Evolutionary conservation across 202 grass and related monocot species (phyloP).

Genomic region (Saccharum hybrid): DNA sequence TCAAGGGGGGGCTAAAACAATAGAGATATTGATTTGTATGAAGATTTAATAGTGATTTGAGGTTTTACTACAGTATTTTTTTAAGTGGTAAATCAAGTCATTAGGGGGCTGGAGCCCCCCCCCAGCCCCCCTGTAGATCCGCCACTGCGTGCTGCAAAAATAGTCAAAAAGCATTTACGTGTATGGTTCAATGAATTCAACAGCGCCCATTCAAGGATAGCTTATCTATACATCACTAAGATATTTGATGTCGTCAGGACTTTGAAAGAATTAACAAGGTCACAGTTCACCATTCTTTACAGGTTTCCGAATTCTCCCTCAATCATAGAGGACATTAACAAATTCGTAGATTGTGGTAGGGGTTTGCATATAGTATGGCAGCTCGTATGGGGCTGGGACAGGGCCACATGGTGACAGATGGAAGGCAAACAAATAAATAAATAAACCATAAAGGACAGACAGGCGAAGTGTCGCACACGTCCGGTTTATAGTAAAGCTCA

Average conservation of each 20-base stretch:
- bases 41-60: too few relatives aligned
- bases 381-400: not conserved
- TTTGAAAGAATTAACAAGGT: not conserved
- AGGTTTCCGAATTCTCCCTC: conserved; percentile 15
- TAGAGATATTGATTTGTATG: too few relatives aligned
- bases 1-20: too few relatives aligned
- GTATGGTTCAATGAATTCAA: conserved; percentile 12
- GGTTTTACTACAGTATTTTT: too few relatives aligned
- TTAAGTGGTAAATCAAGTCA: too few relatives aligned
- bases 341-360: conserved; percentile 14
- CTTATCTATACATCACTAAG: not conserved
- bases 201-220: not conserved
- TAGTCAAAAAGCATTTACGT: not conserved
- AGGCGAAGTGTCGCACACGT: conserved; percentile 9
- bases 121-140: too few relatives aligned
- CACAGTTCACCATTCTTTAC: not conserved
- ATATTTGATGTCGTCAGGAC: not conserved
- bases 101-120: too few relatives aligned
- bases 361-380: conserved; percentile 16
- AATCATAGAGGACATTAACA: conserved; percentile 30
- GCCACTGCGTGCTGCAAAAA: too few relatives aligned
- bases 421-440: conserved; percentile 21
- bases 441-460: conserved; percentile 10
- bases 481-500: not conserved
- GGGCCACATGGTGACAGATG: conserved; percentile 25